Evolutionary conservation across 345 rosid species (phyloP), one percentile per base, ranked within the genome.

Genomic region (Lumnitzera littorea): DNA sequence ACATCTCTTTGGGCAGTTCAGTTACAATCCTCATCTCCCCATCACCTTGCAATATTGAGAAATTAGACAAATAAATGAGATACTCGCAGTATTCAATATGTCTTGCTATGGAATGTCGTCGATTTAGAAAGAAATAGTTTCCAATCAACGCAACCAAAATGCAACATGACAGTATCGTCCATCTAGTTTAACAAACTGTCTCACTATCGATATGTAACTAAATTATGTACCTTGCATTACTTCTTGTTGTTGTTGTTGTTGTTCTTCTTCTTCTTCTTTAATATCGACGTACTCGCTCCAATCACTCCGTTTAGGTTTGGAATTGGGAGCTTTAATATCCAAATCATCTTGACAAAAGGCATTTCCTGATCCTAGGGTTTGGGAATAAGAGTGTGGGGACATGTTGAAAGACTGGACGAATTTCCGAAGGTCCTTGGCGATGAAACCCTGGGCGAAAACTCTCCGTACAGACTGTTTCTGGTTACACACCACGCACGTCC

Each of bases 401-500:
- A 91, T 83, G 55, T 91, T 91, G 70, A 87, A 85, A 23, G 88
- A 75, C 48, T 87, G 96, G 2, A 91, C 89, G 63, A 83, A 84
- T 53, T 50, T 53, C 51, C 98, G 96, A 62, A 91, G 72, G 69
- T 91, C 91, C 64, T 74, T 89, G 60, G 96, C 96, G 70, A 77
- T 65, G 69, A 62, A 69, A 2, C 91, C 86, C 54, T 75, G 81
- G 4, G 91, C 86, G 58, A 86, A 89, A 31, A 91, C 84, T 62
- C 76, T 85, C 46, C 65, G 46, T 14, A 84, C 77, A 14, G 92
- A 91, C 60, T 91, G 95, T 68, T 82, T 91, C 82, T 91, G 82
- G 72, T 89, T 87, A 72, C 91, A 87, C 2, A 89, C 78, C 52
- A 78, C 91, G 70, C 98, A 91, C 14, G 81, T 74, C 98, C 96